Conservation (phyloP, 2,329 filamentous ascomycete species). For the Furcasterigmium sp. region DNA sequence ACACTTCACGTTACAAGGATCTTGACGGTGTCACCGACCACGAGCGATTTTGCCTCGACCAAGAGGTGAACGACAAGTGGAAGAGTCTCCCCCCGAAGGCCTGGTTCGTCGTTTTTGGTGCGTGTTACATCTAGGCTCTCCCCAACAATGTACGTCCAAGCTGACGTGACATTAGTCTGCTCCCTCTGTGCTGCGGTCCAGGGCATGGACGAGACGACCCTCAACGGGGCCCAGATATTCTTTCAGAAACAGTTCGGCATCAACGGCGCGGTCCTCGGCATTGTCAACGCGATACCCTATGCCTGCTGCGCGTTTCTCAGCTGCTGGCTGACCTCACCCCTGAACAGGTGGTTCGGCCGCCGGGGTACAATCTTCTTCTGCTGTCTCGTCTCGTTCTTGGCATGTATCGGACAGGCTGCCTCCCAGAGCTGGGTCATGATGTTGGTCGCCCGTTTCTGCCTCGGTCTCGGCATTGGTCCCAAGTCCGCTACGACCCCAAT, state of each 20-base stretch:
- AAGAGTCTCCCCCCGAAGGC: slow-evolving; percentile 46
- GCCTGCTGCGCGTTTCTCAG: slow-evolving; percentile 64
- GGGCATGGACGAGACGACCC: slow-evolving; percentile 65
- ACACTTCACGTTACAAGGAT: slow-evolving; percentile 42
- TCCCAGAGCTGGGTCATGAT: slow-evolving; percentile 56
- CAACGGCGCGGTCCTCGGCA: slow-evolving; percentile 52
- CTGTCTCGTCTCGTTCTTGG: slow-evolving; percentile 53
- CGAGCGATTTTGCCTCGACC: slow-evolving; percentile 52
- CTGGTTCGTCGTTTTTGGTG: slow-evolving; percentile 57
- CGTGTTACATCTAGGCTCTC: slow-evolving; percentile 15
- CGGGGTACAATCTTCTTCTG: slow-evolving; percentile 67
- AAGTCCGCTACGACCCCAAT: slow-evolving; percentile 66
- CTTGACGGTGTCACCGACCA: slow-evolving; percentile 49
- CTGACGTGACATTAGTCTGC: slow-evolving; percentile 34
- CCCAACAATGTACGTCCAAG: background rate
- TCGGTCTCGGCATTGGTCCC: slow-evolving; percentile 67
- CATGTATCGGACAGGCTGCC: slow-evolving; percentile 46
- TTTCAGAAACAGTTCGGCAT: slow-evolving; percentile 60
- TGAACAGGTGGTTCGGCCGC: slow-evolving; percentile 66
- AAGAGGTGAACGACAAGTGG: slow-evolving; percentile 64
- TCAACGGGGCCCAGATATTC: slow-evolving; percentile 64
- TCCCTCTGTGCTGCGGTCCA: slow-evolving; percentile 67
- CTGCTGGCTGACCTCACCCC: slow-evolving; percentile 69
- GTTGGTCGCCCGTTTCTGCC: slow-evolving; percentile 63
- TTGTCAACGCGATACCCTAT: slow-evolving; percentile 57